Evolutionary conservation across 495 filamentous ascomycete genomes (phyloP), one percentile per base, ranked within the genome.

Genomic region (Xylaria curta): DNA sequence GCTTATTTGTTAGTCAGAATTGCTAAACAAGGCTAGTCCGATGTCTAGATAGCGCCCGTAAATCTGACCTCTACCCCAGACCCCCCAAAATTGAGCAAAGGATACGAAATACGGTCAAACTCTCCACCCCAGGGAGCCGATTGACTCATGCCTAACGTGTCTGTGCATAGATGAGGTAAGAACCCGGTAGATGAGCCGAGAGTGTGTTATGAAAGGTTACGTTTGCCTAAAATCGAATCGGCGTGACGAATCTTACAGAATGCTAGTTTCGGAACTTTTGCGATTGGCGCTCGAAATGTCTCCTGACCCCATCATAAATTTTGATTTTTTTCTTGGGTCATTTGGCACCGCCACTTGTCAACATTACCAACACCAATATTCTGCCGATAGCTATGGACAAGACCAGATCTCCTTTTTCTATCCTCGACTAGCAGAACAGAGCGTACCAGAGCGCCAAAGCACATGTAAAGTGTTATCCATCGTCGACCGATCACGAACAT

Each of bases 351-450:
- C 40, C 40, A 47, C 46, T 24, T 24, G 21, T 28, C 60, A 69
- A 42, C 47, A 1, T 64, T 46, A 28, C 47, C 59, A 64, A 70
- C 21, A 13, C 19, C 59, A 54, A 56, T 54, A 17, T 54, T 64
- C 62, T 64, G 59, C 58, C 24, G 38, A 64, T 56, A 40, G 59
- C 64, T 56, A 46, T 54, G 51, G 19, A 66, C 69, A 71, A 49
- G 28, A 56, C 69, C 69, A 44, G 21, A 59, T 59, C 46, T 66
- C 62, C 61, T 51, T 66, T 63, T 59, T 71, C 69, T 71, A 71
- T 71, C 69, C 69, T 66, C 46, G 69, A 66, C 61, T 53, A 58
- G 51, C 69, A 66, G 69, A 59, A 28, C 61, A 58, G n/a, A 66
- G 40, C 51, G 33, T 31, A 56, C 51, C 69, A 58, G 61, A 71